Evolutionary conservation across 108 stramenopile species (phyloP).

Genomic region (Aurantiochytrium sp.): DNA sequence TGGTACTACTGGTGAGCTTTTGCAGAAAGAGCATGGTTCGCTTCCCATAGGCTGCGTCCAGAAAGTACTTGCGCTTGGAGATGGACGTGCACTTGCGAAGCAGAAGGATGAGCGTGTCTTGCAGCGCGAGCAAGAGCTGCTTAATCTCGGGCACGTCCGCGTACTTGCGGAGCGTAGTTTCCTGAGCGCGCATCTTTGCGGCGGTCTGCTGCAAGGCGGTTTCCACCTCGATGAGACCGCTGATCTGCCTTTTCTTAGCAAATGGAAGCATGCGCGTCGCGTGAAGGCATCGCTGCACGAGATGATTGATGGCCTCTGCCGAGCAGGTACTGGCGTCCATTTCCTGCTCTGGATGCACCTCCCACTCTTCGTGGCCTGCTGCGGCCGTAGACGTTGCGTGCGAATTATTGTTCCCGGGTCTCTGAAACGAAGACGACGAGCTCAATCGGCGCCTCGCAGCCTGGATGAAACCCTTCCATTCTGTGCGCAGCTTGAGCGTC

Average conservation of each 20-base stretch:
- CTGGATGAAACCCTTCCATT: too few relatives aligned
- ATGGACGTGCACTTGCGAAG: background rate
- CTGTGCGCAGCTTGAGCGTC: too few relatives aligned
- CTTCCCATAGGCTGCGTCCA: slow-evolving; percentile 17
- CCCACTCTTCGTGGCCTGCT: background rate
- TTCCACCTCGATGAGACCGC: background rate
- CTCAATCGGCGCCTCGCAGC: too few relatives aligned
- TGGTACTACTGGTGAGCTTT: background rate
- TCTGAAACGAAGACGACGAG: too few relatives aligned
- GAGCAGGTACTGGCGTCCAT: background rate
- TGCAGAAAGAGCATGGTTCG: background rate
- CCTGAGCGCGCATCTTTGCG: background rate
- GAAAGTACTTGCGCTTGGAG: background rate
- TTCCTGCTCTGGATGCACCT: background rate
- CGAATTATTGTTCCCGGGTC: too few relatives aligned
- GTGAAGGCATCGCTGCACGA: background rate
- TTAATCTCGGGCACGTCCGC: background rate
- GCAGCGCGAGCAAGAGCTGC: background rate
- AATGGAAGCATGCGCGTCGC: background rate
- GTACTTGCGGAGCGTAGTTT: background rate
- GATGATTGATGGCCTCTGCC: background rate
- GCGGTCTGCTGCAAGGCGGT: background rate
- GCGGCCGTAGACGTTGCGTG: too few relatives aligned
- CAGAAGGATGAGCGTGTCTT: background rate
- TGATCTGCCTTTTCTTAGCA: background rate